Evolutionary conservation across 2,329 filamentous ascomycete genomes (phyloP), one percentile per base, ranked within the genome.

Genomic region (Dothideomycetes sp.): DNA sequence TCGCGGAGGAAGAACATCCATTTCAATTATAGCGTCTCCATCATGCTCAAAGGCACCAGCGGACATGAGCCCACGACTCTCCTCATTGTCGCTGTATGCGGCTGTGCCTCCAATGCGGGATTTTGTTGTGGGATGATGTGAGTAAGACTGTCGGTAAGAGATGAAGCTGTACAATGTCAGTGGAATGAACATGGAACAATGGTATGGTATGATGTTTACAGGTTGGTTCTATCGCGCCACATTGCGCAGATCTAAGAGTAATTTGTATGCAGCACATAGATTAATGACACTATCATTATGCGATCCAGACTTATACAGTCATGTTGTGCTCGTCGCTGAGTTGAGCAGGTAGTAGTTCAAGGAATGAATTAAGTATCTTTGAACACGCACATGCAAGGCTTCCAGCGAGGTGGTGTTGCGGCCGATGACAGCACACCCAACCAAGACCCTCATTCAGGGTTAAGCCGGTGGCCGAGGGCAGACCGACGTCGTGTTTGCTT

Each of bases 201-300:
- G n/a, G n/a, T n/a, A n/a, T n/a, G n/a, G n/a, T n/a, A 27, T 27
- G 41, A 49, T 62, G 15, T 15, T 53, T 78, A 95, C 87, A 98
- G 83, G 62, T 96, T 98, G 53, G 91, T 98, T 66, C 91, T 83
- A 74, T 98, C 91, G 71, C 91, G 86, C 88, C 88, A 98, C 45
- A 49, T 47, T 35, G 34, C 40, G 42, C 38, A 29, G 31, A 32
- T 8, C 35, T 34, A 36, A 18, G 24, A 27, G 17, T 18, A 19
- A 19, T 10, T 7, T 27, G 12, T 7, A 27, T 27, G 22, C 22
- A 27, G 22, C 22, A 27, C 12, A 27, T 7, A 12, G 12, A 27
- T 27, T 12, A 27, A 12, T 27, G 12, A 27, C 22, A 7, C 12
- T 27, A 27, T 27, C 22, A 27, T 27, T 12, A 27, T 27, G 22